Evolutionary conservation across 805 yeast species (phyloP).

Genomic region (Starmerella apis): DNA sequence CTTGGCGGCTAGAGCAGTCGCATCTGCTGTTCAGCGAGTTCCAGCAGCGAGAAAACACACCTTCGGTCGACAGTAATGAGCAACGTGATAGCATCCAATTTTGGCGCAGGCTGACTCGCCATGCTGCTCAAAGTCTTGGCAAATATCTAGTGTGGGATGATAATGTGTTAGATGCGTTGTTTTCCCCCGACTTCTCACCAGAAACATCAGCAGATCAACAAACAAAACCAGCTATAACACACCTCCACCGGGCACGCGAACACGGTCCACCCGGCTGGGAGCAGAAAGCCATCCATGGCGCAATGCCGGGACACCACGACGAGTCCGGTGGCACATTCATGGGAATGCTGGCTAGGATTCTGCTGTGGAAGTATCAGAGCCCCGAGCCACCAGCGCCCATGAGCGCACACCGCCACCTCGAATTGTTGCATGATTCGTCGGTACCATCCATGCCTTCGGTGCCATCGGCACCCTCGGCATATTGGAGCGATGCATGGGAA

Average conservation of each 20-base stretch:
- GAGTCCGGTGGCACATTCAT: constrained; percentile 2
- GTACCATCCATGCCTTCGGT: constrained; percentile 5
- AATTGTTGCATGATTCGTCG: neutral
- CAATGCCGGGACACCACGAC: neutral
- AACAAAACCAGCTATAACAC: neutral
- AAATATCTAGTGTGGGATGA: constrained; percentile 29
- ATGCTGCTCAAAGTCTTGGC: constrained; percentile 10
- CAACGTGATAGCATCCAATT: neutral
- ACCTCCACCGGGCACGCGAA: constrained; percentile 11
- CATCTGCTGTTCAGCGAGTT: constrained; percentile 28
- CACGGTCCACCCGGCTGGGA: constrained; percentile 22
- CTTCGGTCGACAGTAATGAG: neutral
- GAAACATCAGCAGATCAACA: neutral
- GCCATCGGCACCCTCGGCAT: constrained; percentile 4
- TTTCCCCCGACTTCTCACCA: constrained; percentile 26
- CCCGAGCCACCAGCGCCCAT: neutral
- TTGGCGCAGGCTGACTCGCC: constrained; percentile 18
- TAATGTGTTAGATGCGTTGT: constrained; percentile 31
- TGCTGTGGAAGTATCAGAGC: constrained; percentile 6
- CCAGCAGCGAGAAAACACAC: constrained; percentile 10
- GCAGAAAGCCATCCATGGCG: constrained; percentile 9
- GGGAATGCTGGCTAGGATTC: constrained; percentile 6
- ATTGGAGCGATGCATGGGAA: constrained; percentile 5
- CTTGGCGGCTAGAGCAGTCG: constrained; percentile 36
- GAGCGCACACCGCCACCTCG: constrained; percentile 1